These are phyloP conservation scores for barley (Hordeum vulgare) DNA, from an alignment of 176 grass and related monocot species.

Conservation along the genomic window MorexV3_pseudomolecules_assembly NC_058518.1:100811337-100811836, in stretches of 20 bases:
- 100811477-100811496: slow-evolving; percentile 36
- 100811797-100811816: not conserved
- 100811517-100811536: no score
- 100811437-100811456: slow-evolving; percentile 99
- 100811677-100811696: not conserved
- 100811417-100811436: slow-evolving; percentile 90
- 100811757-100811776: slow-evolving; percentile 86
- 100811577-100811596: slow-evolving; percentile 90
- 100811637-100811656: no score
- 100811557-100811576: slow-evolving; percentile 84
- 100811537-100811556: slow-evolving; percentile 76
- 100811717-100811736: not conserved
- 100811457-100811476: slow-evolving; percentile 83
- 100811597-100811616: slow-evolving; percentile 98
- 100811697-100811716: not conserved
- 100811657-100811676: no score
- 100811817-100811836: not conserved
- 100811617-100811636: slow-evolving; percentile 99
- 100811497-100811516: not conserved
- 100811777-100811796: not conserved
- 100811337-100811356: not conserved
- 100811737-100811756: slow-evolving; percentile 56
- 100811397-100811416: slow-evolving; percentile 79
- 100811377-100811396: not conserved
- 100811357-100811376: not conserved